phyloP scores from a whole-genome alignment of 1,284 basidiomycete species.

The Moesziomyces antarcticus region DNA sequence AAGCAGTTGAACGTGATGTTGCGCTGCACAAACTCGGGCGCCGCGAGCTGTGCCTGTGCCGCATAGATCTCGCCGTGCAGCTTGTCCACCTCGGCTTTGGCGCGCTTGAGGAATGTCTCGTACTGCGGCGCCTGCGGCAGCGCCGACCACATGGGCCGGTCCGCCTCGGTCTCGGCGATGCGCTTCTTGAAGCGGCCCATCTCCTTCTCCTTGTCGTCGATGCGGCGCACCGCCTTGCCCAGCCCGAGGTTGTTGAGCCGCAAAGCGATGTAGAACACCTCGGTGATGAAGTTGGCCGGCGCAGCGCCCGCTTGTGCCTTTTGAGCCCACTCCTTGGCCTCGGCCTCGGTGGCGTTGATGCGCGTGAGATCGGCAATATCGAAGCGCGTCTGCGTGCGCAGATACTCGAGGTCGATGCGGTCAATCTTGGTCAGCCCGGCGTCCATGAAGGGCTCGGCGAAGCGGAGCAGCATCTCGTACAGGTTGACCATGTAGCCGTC shows the following conservation, averaged over 20 bases:
- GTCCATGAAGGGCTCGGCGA: conserved; percentile 98
- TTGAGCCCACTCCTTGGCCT: conserved; percentile 59
- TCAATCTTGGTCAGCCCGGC: conserved; percentile 85
- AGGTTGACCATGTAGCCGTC: conserved; percentile 95
- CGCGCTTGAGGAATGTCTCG: conserved; percentile 65
- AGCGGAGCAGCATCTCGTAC: conserved; percentile 81
- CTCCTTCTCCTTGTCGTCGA: conserved; percentile 79
- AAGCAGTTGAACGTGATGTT: conserved; percentile 87
- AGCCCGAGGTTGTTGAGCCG: conserved; percentile 68
- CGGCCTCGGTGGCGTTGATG: conserved; percentile 63
- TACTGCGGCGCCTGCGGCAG: conserved; percentile 60
- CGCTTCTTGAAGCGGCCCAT: conserved; percentile 74
- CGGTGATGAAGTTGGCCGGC: conserved; percentile 86
- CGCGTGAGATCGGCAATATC: conserved; percentile 59
- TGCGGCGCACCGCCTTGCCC: conserved; percentile 73
- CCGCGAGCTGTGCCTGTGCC: conserved; percentile 85
- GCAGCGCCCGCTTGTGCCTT: conserved; percentile 17
- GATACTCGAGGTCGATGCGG: conserved; percentile 85
- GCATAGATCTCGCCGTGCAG: conserved; percentile 74
- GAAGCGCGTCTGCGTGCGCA: conserved; percentile 59
- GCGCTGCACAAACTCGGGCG: conserved; percentile 83
- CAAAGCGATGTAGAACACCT: conserved; percentile 83
- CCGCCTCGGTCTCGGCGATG: conserved; percentile 77
- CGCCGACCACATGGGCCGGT: conserved; percentile 53
- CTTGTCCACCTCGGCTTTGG: conserved; percentile 53